phyloP scores from a whole-genome alignment of 805 yeast genomes.

The Lachancea thermotolerans region DNA sequence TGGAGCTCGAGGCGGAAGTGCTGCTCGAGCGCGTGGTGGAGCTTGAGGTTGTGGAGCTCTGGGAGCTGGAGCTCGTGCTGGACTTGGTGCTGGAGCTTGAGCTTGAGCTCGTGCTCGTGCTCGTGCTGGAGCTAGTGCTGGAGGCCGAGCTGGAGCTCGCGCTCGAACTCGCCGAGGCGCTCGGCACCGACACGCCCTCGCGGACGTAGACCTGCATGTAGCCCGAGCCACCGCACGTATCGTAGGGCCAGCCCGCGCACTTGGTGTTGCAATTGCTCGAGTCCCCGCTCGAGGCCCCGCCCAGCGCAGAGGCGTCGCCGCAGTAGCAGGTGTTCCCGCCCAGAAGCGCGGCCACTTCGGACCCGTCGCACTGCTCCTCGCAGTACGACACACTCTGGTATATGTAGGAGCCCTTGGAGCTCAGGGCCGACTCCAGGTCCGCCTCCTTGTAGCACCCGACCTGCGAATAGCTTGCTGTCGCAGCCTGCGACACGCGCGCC shows the following conservation, averaged over 20 bases:
- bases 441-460: constrained; percentile 34
- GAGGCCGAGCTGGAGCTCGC: constrained; percentile 5
- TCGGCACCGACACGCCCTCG: constrained; percentile 26
- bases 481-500: constrained; percentile 2
- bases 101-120: constrained; percentile 8
- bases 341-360: constrained; percentile 43
- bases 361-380: constrained; percentile 43
- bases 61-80: constrained; percentile 7
- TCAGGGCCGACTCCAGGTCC: constrained; percentile 21
- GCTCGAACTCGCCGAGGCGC: constrained; percentile 11
- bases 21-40: constrained; percentile 11
- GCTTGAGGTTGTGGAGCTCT: constrained; percentile 11
- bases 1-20: constrained; percentile 11
- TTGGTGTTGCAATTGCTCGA: constrained; percentile 35
- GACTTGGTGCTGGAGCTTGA: constrained; percentile 11
- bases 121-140: constrained; percentile 7
- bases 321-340: constrained; percentile 60
- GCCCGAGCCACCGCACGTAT: constrained; percentile 56
- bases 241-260: constrained; percentile 60
- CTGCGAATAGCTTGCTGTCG: constrained; percentile 14
- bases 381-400: constrained; percentile 61
- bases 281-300: constrained; percentile 33
- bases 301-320: constrained; percentile 36
- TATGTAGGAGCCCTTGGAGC: constrained; percentile 40
- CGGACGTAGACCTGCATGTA: constrained; percentile 42